These are phyloP conservation scores for Globisporangium abappressorium DNA, from an alignment of 352 stramenopile genomes.

Conservation along the genomic window DNA sequence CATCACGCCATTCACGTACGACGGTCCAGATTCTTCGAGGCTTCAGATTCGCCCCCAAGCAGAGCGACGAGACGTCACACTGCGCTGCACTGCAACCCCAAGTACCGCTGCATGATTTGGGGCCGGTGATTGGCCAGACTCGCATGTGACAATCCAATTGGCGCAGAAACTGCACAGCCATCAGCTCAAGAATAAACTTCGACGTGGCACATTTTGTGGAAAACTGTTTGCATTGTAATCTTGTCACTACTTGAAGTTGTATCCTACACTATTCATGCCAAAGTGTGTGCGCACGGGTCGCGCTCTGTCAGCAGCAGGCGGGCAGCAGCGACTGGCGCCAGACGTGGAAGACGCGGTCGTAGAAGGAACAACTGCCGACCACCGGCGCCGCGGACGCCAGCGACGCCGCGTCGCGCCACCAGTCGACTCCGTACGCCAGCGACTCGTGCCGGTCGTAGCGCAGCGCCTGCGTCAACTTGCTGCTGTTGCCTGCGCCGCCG, in stretches of 20 bases:
- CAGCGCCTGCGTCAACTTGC: slow-evolving; percentile 20
- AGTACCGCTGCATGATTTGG: background rate
- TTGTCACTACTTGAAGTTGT: too few species aligned
- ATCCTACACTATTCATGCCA: too few species aligned
- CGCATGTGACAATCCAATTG: slow-evolving; percentile 10
- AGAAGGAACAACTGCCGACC: slow-evolving; percentile 78
- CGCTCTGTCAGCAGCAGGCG: background rate
- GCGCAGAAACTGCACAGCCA: background rate
- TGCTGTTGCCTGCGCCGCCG: background rate
- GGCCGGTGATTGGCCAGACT: slow-evolving; percentile 1
- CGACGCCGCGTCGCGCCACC: slow-evolving; percentile 51
- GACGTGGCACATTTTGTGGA: background rate
- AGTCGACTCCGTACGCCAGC: slow-evolving; percentile 85
- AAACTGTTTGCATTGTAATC: too few species aligned
- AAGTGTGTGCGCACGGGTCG: background rate
- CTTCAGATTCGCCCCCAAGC: slow-evolving; percentile 3
- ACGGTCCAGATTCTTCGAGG: background rate
- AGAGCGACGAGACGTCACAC: slow-evolving; percentile 1
- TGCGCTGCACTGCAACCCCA: slow-evolving; percentile 1
- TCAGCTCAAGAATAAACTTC: background rate
- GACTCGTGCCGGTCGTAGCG: slow-evolving; percentile 66
- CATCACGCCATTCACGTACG: background rate
- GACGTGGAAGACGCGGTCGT: slow-evolving; percentile 74
- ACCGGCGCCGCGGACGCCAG: slow-evolving; percentile 39
- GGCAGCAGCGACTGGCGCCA: slow-evolving; percentile 35